Conservation (phyloP, 441 rosid genomes). For the Rhodomyrtus psidioides region DNA sequence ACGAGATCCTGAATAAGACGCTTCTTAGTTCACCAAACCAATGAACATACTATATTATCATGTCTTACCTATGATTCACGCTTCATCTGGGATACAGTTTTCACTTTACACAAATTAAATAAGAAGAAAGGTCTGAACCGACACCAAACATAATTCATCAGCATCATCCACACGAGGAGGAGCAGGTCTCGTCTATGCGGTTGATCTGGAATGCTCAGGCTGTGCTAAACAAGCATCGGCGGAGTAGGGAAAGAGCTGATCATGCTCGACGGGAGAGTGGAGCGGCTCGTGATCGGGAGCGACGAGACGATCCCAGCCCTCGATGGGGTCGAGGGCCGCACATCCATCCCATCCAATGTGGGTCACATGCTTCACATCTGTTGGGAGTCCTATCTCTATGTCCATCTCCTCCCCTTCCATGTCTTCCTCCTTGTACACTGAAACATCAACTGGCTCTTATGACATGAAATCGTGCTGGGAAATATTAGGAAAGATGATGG, state of each 20-base stretch:
- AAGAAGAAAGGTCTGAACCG: not conserved
- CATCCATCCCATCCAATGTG: slow-evolving; percentile 78
- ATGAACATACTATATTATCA: not conserved
- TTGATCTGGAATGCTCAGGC: slow-evolving; percentile 17
- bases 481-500: not conserved
- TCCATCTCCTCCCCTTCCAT: slow-evolving; percentile 22
- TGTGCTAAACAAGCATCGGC: slow-evolving; percentile 7
- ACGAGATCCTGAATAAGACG: not conserved
- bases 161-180: not conserved
- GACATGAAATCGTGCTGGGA: not conserved
- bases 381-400: slow-evolving; percentile 84
- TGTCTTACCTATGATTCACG: not conserved
- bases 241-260: not conserved
- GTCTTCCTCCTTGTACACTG: slow-evolving; percentile 66
- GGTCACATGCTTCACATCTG: slow-evolving; percentile 90
- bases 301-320: slow-evolving; percentile 39
- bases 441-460: not conserved
- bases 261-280: not conserved
- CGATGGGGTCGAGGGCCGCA: slow-evolving; percentile 21
- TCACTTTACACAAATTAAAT: not conserved
- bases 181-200: slow-evolving; percentile 5
- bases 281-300: slow-evolving; percentile 22
- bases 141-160: not conserved
- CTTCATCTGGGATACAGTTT: not conserved
- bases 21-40: not conserved